Percentiles rank a stretch among this genome's conserved stretches.
These are phyloP conservation scores for Solanum rostratum DNA, from an alignment of 257 asterid genomes.

Conservation along the genomic window DNA sequence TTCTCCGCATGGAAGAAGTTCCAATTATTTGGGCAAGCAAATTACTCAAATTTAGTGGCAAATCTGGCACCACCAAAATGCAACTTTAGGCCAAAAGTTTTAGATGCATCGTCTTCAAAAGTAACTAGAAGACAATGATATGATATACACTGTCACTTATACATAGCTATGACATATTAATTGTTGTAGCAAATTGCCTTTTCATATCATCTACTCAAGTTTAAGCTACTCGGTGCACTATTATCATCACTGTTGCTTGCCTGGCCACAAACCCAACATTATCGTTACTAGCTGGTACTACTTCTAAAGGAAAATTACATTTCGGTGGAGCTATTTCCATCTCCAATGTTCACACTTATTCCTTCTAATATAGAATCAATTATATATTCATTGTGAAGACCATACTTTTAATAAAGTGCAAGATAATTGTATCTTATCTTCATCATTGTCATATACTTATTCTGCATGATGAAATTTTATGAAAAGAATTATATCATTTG, in stretches of 20 bases:
- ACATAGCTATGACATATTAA: not conserved
- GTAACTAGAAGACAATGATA: not conserved
- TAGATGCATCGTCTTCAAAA: not conserved
- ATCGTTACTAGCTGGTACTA: not conserved
- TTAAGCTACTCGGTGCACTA: not conserved
- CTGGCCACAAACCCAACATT: not conserved
- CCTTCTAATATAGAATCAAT: not conserved
- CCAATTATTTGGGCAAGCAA: not conserved
- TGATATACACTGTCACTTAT: not conserved
- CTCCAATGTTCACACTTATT: not conserved
- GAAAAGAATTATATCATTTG: not conserved
- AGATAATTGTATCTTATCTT: not conserved
- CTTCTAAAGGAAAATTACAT: not conserved
- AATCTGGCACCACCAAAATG: not conserved
- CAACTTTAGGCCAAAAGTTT: not conserved
- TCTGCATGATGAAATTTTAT: not conserved
- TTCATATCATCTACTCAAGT: not conserved
- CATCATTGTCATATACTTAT: not conserved
- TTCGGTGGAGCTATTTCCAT: not conserved
- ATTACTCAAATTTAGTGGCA: not conserved
- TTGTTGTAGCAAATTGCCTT: not conserved
- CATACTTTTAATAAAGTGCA: not conserved
- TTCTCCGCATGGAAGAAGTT: not conserved
- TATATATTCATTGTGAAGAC: not conserved
- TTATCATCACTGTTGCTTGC: not conserved